phyloP scores from a whole-genome alignment of 2,329 filamentous ascomycete genomes.

The Tolypocladium amazonense region DNA sequence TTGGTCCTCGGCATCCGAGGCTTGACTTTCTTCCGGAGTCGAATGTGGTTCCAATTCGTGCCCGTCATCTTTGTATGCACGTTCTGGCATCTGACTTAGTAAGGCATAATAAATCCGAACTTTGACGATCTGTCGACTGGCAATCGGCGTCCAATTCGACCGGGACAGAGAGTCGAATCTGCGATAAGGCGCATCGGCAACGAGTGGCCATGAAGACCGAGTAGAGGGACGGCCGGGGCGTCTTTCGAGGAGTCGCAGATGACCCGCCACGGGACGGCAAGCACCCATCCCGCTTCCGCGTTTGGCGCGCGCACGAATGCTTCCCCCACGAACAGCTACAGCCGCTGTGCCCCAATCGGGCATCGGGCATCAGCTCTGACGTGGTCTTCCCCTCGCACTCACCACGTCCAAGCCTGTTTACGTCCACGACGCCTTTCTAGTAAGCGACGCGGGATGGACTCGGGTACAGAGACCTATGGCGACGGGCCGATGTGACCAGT shows the following conservation, averaged over 20 bases:
- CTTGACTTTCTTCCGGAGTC: no score
- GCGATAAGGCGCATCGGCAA: neutral
- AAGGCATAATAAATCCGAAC: neutral
- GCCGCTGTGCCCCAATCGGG: neutral
- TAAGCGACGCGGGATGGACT: no score
- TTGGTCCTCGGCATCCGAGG: neutral
- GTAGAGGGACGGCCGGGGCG: no score
- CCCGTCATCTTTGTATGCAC: no score
- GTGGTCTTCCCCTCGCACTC: neutral
- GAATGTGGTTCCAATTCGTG: no score
- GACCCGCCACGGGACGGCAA: neutral
- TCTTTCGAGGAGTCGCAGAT: neutral
- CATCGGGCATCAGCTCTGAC: neutral
- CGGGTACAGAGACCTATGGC: no score
- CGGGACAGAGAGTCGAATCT: neutral
- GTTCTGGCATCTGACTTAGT: neutral
- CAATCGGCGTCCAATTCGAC: neutral
- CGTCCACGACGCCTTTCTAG: no score
- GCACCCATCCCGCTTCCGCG: neutral
- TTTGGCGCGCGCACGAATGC: neutral
- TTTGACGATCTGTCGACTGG: neutral
- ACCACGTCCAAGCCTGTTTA: neutral
- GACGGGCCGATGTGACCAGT: no score
- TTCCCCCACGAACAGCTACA: neutral
- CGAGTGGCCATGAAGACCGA: neutral